These are phyloP conservation scores for Bruguiera parviflora DNA, from an alignment of 345 rosid species.

Conservation along the genomic window DNA sequence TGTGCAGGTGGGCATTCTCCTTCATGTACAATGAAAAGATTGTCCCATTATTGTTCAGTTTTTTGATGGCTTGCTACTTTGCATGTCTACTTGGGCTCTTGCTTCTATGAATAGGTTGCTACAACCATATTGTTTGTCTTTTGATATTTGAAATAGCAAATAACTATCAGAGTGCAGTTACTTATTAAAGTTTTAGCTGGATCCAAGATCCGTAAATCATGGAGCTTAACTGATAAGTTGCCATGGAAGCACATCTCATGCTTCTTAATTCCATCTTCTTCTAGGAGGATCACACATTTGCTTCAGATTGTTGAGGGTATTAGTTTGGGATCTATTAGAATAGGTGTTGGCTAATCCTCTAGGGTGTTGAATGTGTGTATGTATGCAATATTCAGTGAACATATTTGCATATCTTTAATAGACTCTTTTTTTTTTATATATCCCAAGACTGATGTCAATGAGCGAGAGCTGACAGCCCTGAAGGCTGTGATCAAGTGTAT, in stretches of 20 bases:
- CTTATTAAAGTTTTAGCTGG: too few relatives aligned
- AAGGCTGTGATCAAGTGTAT: conserved; percentile 86
- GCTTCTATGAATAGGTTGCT: not conserved
- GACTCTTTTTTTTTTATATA: not conserved
- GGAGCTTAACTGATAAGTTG: too few relatives aligned
- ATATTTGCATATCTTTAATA: not conserved
- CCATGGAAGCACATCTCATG: too few relatives aligned
- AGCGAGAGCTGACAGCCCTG: conserved; percentile 76
- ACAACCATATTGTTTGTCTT: not conserved
- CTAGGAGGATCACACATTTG: not conserved
- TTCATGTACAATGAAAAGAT: not conserved
- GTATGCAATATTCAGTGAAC: not conserved
- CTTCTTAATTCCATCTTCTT: too few relatives aligned
- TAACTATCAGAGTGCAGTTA: too few relatives aligned
- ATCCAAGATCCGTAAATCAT: too few relatives aligned
- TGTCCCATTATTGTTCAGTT: not conserved
- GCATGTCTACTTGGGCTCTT: not conserved
- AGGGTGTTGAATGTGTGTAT: not conserved
- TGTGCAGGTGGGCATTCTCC: conserved; percentile 49
- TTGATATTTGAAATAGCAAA: not conserved
- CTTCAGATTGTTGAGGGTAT: not conserved
- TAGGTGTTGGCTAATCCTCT: not conserved
- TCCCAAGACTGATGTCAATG: conserved; percentile 69
- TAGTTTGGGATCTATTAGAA: not conserved
- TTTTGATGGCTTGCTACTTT: not conserved